Conservation (phyloP, 768 basidiomycete genomes). For the Paxillus ammoniavirescens region DNA sequence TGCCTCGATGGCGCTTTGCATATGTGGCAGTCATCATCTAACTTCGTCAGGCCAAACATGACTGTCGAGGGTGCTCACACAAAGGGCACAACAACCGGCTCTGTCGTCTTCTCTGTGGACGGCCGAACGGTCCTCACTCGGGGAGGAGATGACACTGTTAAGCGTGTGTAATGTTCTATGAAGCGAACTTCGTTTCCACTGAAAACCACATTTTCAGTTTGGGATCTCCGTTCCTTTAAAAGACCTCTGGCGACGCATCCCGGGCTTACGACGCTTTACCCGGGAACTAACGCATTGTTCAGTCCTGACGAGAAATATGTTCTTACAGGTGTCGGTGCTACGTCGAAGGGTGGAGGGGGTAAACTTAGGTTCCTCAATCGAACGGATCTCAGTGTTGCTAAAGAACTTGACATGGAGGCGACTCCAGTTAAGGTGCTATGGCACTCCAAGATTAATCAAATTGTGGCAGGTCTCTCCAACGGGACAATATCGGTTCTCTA, state of each 20-base stretch:
- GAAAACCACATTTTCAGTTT: conserved; percentile 53
- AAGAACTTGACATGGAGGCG: conserved; percentile 64
- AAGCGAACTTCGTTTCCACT: not conserved
- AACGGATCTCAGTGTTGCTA: conserved; percentile 65
- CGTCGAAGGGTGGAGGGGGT: conserved; percentile 66
- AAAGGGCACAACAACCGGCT: conserved; percentile 85
- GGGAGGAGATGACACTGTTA: conserved; percentile 94
- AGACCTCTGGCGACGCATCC: conserved; percentile 75
- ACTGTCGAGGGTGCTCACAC: conserved; percentile 83
- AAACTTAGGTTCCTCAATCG: conserved; percentile 72
- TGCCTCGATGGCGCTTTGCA: conserved; percentile 92
- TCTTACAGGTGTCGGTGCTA: conserved; percentile 76
- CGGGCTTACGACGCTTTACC: conserved; percentile 75
- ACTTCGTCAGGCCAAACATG: conserved; percentile 90
- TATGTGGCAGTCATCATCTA: conserved; percentile 89
- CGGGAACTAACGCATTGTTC: conserved; percentile 91
- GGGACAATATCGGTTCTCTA: conserved; percentile 90
- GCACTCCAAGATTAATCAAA: conserved; percentile 98
- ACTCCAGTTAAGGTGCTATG: conserved; percentile 89
- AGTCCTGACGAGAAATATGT: conserved; percentile 92
- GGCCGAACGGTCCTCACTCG: conserved; percentile 81
- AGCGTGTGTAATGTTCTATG: conserved; percentile 59
- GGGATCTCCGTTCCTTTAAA: conserved; percentile 91
- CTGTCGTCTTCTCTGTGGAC: conserved; percentile 86
- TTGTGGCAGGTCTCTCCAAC: conserved; percentile 83